Evolutionary conservation across 805 yeast species (phyloP).

Genomic region (Cyberlindnera sargentensis): DNA sequence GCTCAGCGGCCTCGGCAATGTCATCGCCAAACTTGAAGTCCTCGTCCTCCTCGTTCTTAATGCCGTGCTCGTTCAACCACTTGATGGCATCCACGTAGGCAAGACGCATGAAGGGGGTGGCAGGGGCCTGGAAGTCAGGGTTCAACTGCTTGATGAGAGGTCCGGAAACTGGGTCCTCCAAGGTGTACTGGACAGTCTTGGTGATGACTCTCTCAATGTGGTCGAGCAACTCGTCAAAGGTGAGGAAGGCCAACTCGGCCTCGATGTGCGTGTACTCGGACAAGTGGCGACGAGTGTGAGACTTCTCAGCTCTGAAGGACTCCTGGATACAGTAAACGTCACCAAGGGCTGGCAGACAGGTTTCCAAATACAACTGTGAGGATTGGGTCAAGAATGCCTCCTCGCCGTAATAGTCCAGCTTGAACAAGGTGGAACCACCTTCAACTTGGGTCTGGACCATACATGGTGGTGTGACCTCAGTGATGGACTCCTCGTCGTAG

Average conservation of each 20-base stretch:
- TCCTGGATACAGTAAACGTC: constrained; percentile 97
- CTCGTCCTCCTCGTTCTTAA: constrained; percentile 92
- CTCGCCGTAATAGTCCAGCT: constrained; percentile 91
- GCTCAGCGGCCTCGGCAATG: constrained; percentile 98
- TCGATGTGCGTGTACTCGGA: constrained; percentile 97
- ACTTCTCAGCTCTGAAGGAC: constrained; percentile 97
- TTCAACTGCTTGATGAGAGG: constrained; percentile 85
- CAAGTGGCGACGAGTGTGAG: constrained; percentile 97
- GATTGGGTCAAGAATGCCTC: constrained; percentile 96
- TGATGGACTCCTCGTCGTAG: constrained; percentile 62
- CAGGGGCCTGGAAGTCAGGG: constrained; percentile 84
- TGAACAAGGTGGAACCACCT: constrained; percentile 96
- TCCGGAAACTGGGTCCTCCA: constrained; percentile 90
- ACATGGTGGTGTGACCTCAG: constrained; percentile 98
- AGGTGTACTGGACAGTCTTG: constrained; percentile 60
- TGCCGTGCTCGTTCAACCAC: constrained; percentile 94
- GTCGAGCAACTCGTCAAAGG: constrained; percentile 76
- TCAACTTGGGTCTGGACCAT: constrained; percentile 99
- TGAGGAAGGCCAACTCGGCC: constrained; percentile 83
- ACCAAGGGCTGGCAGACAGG: constrained; percentile 92
- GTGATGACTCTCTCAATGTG: constrained; percentile 81
- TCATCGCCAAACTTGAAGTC: constrained; percentile 95
- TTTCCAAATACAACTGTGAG: constrained; percentile 93
- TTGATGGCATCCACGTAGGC: constrained; percentile 84
- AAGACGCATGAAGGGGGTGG: constrained; percentile 85